Evolutionary conservation across 2,329 filamentous ascomycete genomes (phyloP).

Genomic region (Paraconiothyrium brasiliense): DNA sequence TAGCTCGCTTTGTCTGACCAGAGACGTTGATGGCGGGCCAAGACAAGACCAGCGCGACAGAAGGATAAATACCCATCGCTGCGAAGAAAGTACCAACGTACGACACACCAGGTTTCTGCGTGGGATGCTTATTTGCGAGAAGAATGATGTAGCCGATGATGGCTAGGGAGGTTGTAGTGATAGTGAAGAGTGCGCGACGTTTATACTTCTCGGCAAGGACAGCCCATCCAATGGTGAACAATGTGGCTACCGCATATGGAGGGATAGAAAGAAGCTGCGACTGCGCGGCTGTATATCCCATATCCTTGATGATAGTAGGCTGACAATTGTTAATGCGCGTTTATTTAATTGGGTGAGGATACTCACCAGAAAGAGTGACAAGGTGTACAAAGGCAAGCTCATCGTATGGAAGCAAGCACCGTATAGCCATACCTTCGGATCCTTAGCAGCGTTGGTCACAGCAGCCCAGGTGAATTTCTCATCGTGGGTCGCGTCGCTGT

Average conservation of each 20-base stretch:
- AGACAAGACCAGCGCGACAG: constrained; percentile 52
- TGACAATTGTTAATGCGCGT: constrained; percentile 43
- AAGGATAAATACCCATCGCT: constrained; percentile 51
- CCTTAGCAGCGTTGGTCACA: constrained; percentile 68
- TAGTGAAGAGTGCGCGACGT: constrained; percentile 48
- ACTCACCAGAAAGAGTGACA: constrained; percentile 52
- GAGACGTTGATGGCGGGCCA: constrained; percentile 65
- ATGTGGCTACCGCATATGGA: constrained; percentile 52
- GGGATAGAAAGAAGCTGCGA: constrained; percentile 59
- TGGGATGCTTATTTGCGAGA: constrained; percentile 44
- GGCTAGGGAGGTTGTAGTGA: constrained; percentile 40
- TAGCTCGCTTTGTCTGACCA: constrained; percentile 63
- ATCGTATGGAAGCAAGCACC: constrained; percentile 77
- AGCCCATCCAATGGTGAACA: constrained; percentile 49
- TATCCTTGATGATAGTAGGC: constrained; percentile 61
- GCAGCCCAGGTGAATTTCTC: constrained; percentile 75
- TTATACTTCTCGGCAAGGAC: constrained; percentile 43
- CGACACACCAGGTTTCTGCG: constrained; percentile 45
- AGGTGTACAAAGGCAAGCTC: constrained; percentile 61
- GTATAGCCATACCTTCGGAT: constrained; percentile 63
- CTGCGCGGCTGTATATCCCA: constrained; percentile 54
- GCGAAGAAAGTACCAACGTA: constrained; percentile 52
- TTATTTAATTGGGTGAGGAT: constrained; percentile 36
- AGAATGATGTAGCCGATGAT: constrained; percentile 53
- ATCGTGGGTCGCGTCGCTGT: constrained; percentile 74